Percentiles rank a stretch among this genome's conserved stretches.
Evolutionary conservation across 2,329 filamentous ascomycete species (phyloP).

Genomic region (Cytospora mali): DNA sequence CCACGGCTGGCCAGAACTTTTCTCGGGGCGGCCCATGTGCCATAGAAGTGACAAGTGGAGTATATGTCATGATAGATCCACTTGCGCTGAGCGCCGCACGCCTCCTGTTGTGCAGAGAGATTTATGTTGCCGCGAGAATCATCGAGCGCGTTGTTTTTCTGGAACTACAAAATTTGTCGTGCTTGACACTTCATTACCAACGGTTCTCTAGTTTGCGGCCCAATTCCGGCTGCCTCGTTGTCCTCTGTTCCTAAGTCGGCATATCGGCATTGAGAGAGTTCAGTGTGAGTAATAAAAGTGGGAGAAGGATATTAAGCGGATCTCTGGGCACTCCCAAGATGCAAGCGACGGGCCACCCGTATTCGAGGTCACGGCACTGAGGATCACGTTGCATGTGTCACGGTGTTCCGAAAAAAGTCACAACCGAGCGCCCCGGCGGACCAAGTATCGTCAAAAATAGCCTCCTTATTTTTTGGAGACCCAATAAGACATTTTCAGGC

Average conservation of each 20-base stretch:
- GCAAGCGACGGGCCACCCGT: not conserved
- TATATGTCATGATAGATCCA: slow-evolving; percentile 1
- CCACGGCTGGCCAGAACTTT: slow-evolving; percentile 3
- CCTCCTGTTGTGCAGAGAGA: not conserved
- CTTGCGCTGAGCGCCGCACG: not conserved
- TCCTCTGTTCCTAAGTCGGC: not conserved
- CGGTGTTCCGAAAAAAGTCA: not conserved
- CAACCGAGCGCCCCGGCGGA: not conserved
- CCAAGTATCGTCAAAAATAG: not conserved
- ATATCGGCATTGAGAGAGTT: not conserved
- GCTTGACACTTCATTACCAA: not conserved
- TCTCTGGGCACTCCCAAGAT: not conserved
- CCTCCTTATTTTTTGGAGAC: not conserved
- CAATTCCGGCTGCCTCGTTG: not conserved
- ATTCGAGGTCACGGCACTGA: not conserved
- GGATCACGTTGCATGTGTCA: not conserved
- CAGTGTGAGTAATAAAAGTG: not conserved
- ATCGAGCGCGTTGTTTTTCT: not conserved
- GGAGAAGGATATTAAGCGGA: not conserved
- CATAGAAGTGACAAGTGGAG: not conserved
- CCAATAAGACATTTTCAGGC: not conserved
- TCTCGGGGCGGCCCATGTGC: slow-evolving; percentile 5
- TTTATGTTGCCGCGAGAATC: not conserved
- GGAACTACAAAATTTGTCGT: not conserved
- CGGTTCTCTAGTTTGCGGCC: not conserved